phyloP scores from a whole-genome alignment of 2,329 filamentous ascomycete species.

The Helotiales sp. region DNA sequence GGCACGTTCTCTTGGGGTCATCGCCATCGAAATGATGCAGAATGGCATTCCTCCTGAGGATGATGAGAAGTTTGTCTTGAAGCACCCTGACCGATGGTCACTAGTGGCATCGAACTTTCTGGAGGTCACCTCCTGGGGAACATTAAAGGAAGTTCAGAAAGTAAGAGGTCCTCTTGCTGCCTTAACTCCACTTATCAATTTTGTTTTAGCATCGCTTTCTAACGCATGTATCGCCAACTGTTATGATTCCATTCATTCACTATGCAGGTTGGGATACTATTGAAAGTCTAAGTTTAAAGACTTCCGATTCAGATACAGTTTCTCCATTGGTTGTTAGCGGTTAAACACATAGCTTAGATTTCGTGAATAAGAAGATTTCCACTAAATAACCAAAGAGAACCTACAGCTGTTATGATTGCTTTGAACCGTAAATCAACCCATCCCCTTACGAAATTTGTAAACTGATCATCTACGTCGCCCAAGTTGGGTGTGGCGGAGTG shows the following conservation, averaged over 20 bases:
- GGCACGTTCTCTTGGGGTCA: not conserved
- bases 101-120: conserved; percentile 20
- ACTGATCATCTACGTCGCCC: not conserved
- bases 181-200: conserved; percentile 6
- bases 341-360: conserved; percentile 1
- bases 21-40: conserved; percentile 2
- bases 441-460: not conserved
- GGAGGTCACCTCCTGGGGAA: conserved; percentile 18
- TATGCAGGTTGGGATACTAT: conserved; percentile 2
- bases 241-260: conserved; percentile 13
- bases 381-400: not conserved
- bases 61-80: not conserved
- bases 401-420: not conserved
- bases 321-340: not conserved
- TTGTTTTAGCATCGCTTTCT: conserved; percentile 21
- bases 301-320: not conserved
- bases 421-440: not conserved
- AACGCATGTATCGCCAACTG: conserved; percentile 16
- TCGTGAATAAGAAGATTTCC: not conserved
- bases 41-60: not conserved
- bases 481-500: too few relatives aligned
- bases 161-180: conserved; percentile 11
- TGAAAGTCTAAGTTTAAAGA: conserved; percentile 9
- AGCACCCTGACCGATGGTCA: conserved; percentile 7
- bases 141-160: conserved; percentile 22